Conservation (phyloP, 2,329 filamentous ascomycete genomes). For the Aspergillus ustus region DNA sequence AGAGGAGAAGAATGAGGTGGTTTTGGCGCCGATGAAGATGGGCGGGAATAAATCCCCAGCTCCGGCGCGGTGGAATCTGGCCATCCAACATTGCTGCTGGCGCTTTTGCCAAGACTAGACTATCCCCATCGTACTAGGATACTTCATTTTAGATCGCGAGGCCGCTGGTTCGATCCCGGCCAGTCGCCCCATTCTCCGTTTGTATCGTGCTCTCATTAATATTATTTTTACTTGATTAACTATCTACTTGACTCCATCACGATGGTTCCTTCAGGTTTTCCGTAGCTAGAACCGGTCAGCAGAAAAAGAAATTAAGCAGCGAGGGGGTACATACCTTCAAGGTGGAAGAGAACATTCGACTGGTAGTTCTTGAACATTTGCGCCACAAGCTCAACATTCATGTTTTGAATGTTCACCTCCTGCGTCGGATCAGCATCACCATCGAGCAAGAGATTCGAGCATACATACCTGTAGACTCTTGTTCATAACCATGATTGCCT, state of each 20-base stretch:
- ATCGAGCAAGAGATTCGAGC: neutral
- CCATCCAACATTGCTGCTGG: slow-evolving; percentile 21
- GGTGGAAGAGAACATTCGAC: slow-evolving; percentile 93
- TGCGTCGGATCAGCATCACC: slow-evolving; percentile 42
- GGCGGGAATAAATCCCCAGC: slow-evolving; percentile 18
- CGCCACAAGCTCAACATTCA: slow-evolving; percentile 96
- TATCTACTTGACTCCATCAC: slow-evolving; percentile 43
- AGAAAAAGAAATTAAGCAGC: neutral
- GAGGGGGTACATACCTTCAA: slow-evolving; percentile 72
- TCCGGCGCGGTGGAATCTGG: slow-evolving; percentile 22
- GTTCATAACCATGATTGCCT: slow-evolving; percentile 90
- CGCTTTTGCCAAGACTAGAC: slow-evolving; percentile 25
- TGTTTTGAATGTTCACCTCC: slow-evolving; percentile 98
- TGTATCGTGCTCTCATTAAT: too few species aligned
- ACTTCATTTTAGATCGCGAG: neutral
- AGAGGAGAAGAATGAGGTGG: neutral
- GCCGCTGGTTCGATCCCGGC: too few species aligned
- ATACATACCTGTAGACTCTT: slow-evolving; percentile 76
- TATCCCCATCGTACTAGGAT: neutral
- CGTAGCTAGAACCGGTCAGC: slow-evolving; percentile 62
- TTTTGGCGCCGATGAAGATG: slow-evolving; percentile 11
- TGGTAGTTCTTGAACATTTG: slow-evolving; percentile 99
- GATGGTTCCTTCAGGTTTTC: slow-evolving; percentile 80
- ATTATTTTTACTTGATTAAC: too few species aligned
- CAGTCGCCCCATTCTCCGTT: too few species aligned